Base-by-base conservation (phyloP, 306 rosid species). In the Nissolia schottii region DNA sequence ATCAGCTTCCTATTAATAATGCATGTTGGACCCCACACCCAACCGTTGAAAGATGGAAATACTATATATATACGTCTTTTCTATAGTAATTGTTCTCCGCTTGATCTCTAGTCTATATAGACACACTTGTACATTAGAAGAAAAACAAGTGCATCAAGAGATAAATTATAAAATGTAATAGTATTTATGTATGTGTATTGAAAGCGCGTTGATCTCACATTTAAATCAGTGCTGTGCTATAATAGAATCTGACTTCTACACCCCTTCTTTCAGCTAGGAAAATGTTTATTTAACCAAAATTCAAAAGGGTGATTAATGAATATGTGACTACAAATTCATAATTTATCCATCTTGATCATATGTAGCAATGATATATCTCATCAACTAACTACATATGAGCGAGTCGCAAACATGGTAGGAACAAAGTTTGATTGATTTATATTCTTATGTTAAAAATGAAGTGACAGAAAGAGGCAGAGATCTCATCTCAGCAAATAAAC, bases 11-110 rank as follows among this genome's bases (percentile, higher is more conserved):
- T 37, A 13, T 55, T 70, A 83, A 86, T 76, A 83, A 68, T 81
- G 82, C 78, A 72, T 28, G 32, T 73, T 75, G 80, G 85, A 77
- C 79, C 83, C 80, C 75, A 64, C 48, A 49, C 64, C 66, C 80
- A 74, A 27, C 27, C 53, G 77, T 74, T 54, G 29, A 64, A 59
- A 57, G 54, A 32, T 27, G 38, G 16, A 38, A 56, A 14, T 49
- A 53, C 41, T 68, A 37, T 10, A 50, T 45, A n/a, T n/a, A n/a
- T 37, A 49, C 31, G 7, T 38, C 56, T 63, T 56, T 61, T 8
- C 71, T 55, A 75, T 72, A n/a, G n/a, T 46, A 19, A 64, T 45
- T 58, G 34, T 67, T 77, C 54, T 50, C 57, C 27, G 27, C 55
- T 19, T 16, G 49, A 41, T 14, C 13, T 45, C 3, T 19, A 19